These are phyloP conservation scores for Candida glucosophila DNA, from an alignment of 1,139 yeast species.

Conservation along the genomic window DNA sequence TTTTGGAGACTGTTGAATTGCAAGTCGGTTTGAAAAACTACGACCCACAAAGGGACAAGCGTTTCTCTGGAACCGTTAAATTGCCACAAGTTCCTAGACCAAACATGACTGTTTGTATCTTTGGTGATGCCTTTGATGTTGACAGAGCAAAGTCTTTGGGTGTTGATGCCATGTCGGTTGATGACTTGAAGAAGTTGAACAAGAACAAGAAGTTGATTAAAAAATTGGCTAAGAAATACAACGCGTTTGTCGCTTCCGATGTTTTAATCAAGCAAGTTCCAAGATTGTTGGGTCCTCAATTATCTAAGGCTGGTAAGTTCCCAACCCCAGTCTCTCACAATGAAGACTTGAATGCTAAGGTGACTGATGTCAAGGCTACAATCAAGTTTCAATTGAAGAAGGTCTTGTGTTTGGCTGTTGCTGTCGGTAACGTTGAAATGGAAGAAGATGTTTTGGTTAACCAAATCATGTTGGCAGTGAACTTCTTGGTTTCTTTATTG, in stretches of 20 bases:
- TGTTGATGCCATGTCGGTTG: conserved; percentile 99
- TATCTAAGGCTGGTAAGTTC: conserved; percentile 99
- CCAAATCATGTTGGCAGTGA: conserved; percentile 98
- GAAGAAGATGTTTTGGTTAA: conserved; percentile 92
- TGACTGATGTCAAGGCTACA: conserved; percentile 97
- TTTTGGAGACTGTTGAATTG: conserved; percentile 99
- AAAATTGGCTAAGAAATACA: conserved; percentile 99
- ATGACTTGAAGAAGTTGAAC: conserved; percentile 99
- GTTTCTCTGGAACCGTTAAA: conserved; percentile 99
- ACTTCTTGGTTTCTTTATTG: conserved; percentile 98
- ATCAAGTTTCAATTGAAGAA: conserved; percentile 99
- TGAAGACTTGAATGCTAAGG: conserved; percentile 95
- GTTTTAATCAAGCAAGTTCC: conserved; percentile 99
- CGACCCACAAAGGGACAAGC: conserved; percentile 99
- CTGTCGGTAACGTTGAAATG: conserved; percentile 99
- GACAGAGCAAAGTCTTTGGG: conserved; percentile 99
- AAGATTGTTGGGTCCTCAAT: conserved; percentile 99
- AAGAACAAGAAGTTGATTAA: conserved; percentile 99
- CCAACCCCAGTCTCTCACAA: conserved; percentile 99
- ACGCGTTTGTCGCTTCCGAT: conserved; percentile 98
- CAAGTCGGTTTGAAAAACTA: conserved; percentile 99
- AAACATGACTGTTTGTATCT: conserved; percentile 99
- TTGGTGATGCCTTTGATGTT: conserved; percentile 99
- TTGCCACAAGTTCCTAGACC: conserved; percentile 99
- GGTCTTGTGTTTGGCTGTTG: conserved; percentile 84